Base-by-base conservation (phyloP, 306 rosid species). In the Casuarina glauca region DNA sequence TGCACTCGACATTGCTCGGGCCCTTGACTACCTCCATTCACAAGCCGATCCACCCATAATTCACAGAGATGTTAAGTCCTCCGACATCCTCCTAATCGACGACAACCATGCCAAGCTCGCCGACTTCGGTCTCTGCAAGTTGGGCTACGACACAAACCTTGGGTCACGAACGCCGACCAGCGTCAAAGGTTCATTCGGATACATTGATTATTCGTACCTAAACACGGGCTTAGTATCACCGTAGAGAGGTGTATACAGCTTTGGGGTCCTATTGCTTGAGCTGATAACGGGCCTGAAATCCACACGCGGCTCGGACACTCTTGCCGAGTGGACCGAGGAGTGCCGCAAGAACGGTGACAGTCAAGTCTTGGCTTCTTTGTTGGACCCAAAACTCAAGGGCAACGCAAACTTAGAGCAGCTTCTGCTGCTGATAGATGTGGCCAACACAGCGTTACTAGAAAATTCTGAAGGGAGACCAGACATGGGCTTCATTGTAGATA, bases 1-100 rank as follows among this genome's bases (percentile, higher is more conserved):
- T 67, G 79, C 70, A 15, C 36, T 67, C 1, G 75, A 74, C 75
- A 67, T 80, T 2, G 75, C 79, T 54, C 58, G 45, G 45, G 78
- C 84, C 11, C 74, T 81, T 3, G 51, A 81, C 54, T 76, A 76
- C 84, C 81, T 81, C 43, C 81, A 76, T 9, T 52, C 43, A 19
- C 74, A 53, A 39, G 79, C 79, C 9, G 70, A 74, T 3, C 83
- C 78, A 4, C 79, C 79, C 44, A 45, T 74, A 50, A 79, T 79
- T 20, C 83, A 73, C 62, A 54, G 70, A 45, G 52, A 81, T 66
- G 73, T 75, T 42, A 75, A 81, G 68, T 81, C 80, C 73, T 81
- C 80, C 5, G 74, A 80, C 74, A 67, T 80, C 12, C 79, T 80
- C 26, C 36, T 70, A 9, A 52, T 78, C 26, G 74, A 78, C 20